Evolutionary conservation across 176 grass and related monocot species (phyloP).

Genomic region (Triticum monococcum): DNA sequence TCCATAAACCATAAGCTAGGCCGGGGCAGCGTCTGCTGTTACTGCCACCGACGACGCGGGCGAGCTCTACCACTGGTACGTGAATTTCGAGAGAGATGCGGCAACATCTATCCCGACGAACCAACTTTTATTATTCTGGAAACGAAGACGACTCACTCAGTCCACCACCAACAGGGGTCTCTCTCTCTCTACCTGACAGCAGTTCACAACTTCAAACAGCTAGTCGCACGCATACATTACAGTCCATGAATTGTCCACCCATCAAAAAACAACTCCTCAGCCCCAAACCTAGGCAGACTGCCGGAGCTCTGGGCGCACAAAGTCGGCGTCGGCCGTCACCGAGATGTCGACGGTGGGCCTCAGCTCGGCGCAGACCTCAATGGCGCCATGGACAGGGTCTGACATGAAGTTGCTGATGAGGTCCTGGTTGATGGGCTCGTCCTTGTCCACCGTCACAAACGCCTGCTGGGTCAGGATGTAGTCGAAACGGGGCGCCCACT

Average conservation of each 20-base stretch:
- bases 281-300: neutral
- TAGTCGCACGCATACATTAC: too few relatives aligned
- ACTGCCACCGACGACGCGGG: too few relatives aligned
- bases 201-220: too few relatives aligned
- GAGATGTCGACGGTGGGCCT: slow-evolving; percentile 80
- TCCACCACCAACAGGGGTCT: too few relatives aligned
- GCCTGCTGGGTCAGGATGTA: slow-evolving; percentile 86
- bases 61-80: too few relatives aligned
- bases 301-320: slow-evolving; percentile 67
- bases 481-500: slow-evolving; percentile 74
- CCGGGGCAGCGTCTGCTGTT: too few relatives aligned
- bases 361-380: slow-evolving; percentile 60
- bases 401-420: slow-evolving; percentile 87
- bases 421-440: slow-evolving; percentile 66
- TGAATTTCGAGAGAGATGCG: too few relatives aligned
- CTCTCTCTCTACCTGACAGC: too few relatives aligned
- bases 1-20: too few relatives aligned
- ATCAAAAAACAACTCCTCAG: neutral
- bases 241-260: neutral
- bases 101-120: too few relatives aligned
- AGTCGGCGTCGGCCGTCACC: slow-evolving; percentile 64
- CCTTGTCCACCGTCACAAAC: slow-evolving; percentile 55
- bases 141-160: too few relatives aligned
- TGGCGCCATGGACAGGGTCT: slow-evolving; percentile 61
- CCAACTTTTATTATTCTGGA: too few relatives aligned